A percentile compares a stretch with the other conserved stretches of the same genome.
These are phyloP conservation scores for Sporopachydermia quercuum DNA, from an alignment of 805 yeast species.

Conservation along the genomic window DNA sequence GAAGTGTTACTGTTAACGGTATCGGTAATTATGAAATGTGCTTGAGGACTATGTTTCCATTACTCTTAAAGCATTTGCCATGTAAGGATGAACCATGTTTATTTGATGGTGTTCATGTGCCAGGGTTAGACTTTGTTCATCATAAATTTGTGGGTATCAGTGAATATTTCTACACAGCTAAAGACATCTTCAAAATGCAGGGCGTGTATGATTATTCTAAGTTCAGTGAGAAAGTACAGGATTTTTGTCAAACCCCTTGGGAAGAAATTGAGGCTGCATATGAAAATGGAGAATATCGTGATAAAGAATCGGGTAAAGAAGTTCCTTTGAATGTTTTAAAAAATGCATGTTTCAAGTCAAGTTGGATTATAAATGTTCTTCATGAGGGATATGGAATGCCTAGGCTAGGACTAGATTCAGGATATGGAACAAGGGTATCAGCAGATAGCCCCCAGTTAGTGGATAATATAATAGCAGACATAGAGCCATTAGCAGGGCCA, in stretches of 20 bases:
- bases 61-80: slow-evolving; percentile 63
- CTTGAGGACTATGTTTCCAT: slow-evolving; percentile 54
- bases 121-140: slow-evolving; percentile 60
- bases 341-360: slow-evolving; percentile 85
- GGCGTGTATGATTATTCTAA: slow-evolving; percentile 72
- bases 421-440: slow-evolving; percentile 11
- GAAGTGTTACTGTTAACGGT: slow-evolving; percentile 37
- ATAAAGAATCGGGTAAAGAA: slow-evolving; percentile 26
- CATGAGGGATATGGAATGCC: slow-evolving; percentile 93
- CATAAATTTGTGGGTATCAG: slow-evolving; percentile 88
- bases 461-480: slow-evolving; percentile 17
- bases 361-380: slow-evolving; percentile 80
- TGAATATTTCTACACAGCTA: slow-evolving; percentile 95
- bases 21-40: slow-evolving; percentile 71
- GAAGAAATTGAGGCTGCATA: slow-evolving; percentile 28
- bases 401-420: slow-evolving; percentile 37
- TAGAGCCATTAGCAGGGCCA: slow-evolving; percentile 17
- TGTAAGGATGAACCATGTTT: slow-evolving; percentile 83
- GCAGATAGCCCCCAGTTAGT: slow-evolving; percentile 10
- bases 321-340: slow-evolving; percentile 41
- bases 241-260: slow-evolving; percentile 75
- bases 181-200: slow-evolving; percentile 77
- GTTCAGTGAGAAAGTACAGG: slow-evolving; percentile 50
- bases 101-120: slow-evolving; percentile 92
- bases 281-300: slow-evolving; percentile 34